phyloP scores from a whole-genome alignment of 2,329 filamentous ascomycete species.

The Aureobasidium sp. region DNA sequence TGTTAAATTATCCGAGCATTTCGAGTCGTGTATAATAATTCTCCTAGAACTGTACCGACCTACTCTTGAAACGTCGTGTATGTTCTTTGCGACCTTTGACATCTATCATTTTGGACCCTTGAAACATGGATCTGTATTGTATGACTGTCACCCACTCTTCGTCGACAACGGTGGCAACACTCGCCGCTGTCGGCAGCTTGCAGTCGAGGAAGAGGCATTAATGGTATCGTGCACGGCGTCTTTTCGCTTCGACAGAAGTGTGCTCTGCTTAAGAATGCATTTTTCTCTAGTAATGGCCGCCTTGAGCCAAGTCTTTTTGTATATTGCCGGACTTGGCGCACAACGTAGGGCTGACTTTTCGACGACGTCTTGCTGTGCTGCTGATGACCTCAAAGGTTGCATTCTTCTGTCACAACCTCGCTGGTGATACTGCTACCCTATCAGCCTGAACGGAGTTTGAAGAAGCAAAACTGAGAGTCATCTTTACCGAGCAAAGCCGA shows the following conservation, averaged over 20 bases:
- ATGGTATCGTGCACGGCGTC: neutral
- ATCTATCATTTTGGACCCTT: neutral
- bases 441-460: neutral
- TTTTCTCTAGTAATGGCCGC: neutral
- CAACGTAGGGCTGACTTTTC: neutral
- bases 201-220: neutral
- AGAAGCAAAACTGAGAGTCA: conserved; percentile 8
- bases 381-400: neutral
- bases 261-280: neutral
- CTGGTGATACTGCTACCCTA: neutral
- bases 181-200: neutral
- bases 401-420: neutral
- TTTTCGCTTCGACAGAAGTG: neutral
- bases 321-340: neutral
- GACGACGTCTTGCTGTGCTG: neutral
- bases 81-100: neutral
- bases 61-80: neutral
- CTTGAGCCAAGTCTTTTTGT: neutral
- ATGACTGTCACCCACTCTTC: neutral
- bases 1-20: too few species aligned
- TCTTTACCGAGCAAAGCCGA: conserved; percentile 1
- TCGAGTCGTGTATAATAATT: neutral
- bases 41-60: neutral
- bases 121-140: neutral
- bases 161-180: neutral